Evolutionary conservation across 805 yeast species (phyloP).

Genomic region (Metschnikowia continentalis): DNA sequence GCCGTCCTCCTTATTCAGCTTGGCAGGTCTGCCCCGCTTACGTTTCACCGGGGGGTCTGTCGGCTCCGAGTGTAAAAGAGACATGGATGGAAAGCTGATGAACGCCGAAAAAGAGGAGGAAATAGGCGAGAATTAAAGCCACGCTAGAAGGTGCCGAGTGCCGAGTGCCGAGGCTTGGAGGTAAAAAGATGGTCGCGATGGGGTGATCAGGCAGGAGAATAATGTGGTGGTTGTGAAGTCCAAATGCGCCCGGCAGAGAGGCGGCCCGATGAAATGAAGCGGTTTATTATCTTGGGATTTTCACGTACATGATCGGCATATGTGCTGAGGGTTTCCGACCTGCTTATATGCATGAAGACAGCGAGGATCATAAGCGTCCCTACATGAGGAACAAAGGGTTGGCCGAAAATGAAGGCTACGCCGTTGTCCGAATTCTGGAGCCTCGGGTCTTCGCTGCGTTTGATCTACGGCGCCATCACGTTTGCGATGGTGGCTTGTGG

Average conservation of each 20-base stretch:
- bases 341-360: background rate
- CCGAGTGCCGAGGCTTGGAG: background rate
- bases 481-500: background rate
- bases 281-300: background rate
- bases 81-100: background rate
- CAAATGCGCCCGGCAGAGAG: background rate
- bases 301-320: conserved; percentile 3
- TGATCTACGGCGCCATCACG: background rate
- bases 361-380: background rate
- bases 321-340: background rate
- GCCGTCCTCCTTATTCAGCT: conserved; percentile 34
- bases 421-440: background rate
- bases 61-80: background rate
- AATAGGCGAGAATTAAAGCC: background rate
- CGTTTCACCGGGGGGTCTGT: conserved; percentile 25
- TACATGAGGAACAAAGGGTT: background rate
- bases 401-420: background rate
- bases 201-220: background rate
- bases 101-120: background rate
- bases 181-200: background rate
- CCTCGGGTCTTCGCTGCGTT: no score
- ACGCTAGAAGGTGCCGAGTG: background rate
- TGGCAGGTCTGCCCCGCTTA: conserved; percentile 46
- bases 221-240: background rate
- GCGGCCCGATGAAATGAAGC: background rate